These are phyloP conservation scores for Funneliformis caledonium DNA, from an alignment of 371 early-diverging fungal genomes.

Conservation along the genomic window DNA sequence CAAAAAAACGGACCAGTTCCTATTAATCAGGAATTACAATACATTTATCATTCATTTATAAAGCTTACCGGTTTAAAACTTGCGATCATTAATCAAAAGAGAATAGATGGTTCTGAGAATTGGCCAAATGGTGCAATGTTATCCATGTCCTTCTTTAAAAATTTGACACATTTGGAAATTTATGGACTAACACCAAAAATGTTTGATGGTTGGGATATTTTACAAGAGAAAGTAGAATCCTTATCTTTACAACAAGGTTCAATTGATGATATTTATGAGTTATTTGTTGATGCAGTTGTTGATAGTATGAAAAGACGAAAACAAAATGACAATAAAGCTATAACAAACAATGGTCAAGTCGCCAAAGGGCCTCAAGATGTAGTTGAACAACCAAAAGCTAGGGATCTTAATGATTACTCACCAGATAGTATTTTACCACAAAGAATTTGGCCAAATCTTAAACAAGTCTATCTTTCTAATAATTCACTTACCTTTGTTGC, in stretches of 20 bases:
- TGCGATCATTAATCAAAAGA: conserved; percentile 49
- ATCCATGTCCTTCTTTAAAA: conserved; percentile 50
- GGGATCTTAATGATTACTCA: conserved; percentile 21
- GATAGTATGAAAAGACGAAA: conserved; percentile 46
- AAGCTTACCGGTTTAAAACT: conserved; percentile 58
- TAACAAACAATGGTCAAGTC: conserved; percentile 32
- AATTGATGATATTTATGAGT: conserved; percentile 55
- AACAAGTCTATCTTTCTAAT: conserved; percentile 60
- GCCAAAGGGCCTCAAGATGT: conserved; percentile 31
- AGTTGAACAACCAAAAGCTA: conserved; percentile 42
- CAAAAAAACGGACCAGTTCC: conserved; percentile 44
- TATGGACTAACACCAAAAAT: conserved; percentile 52
- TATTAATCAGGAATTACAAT: conserved; percentile 59
- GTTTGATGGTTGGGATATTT: conserved; percentile 56
- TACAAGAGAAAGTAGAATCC: conserved; percentile 51
- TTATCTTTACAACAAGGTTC: conserved; percentile 54
- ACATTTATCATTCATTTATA: conserved; percentile 57
- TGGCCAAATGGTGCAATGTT: conserved; percentile 42
- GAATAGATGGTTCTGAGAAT: conserved; percentile 34
- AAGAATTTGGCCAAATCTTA: conserved; percentile 55
- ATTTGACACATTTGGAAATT: conserved; percentile 58
- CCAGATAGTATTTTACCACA: conserved; percentile 41
- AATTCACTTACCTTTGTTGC: conserved; percentile 63
- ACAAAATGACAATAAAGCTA: conserved; percentile 41
- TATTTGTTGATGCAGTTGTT: conserved; percentile 48